These are phyloP conservation scores for Hirschfeldia incana DNA, from an alignment of 345 rosid species.

Conservation along the genomic window DNA sequence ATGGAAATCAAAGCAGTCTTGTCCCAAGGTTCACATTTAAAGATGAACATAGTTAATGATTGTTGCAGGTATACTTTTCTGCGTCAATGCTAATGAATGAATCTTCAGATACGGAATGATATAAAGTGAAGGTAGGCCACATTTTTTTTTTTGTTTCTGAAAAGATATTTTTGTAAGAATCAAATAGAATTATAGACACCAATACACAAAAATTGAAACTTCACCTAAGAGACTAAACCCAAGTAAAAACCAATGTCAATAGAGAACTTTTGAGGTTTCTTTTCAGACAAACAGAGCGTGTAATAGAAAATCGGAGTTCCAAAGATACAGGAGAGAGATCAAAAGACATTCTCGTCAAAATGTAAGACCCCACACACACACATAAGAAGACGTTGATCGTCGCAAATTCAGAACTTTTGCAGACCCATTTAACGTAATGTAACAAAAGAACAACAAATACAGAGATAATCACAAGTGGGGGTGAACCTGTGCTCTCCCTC, in stretches of 20 bases:
- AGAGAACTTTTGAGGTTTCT: background rate
- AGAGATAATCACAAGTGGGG: background rate
- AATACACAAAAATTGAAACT: background rate
- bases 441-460: background rate
- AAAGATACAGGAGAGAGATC: conserved; percentile 30
- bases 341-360: conserved; percentile 15
- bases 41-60: conserved; percentile 9
- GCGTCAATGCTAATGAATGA: background rate
- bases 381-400: conserved; percentile 3
- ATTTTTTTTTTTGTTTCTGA: too few species aligned
- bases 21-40: conserved; percentile 32
- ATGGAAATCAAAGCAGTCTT: conserved; percentile 27
- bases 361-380: conserved; percentile 8
- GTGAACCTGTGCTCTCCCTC: background rate
- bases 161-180: background rate
- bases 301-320: background rate
- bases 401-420: background rate
- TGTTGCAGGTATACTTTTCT: background rate
- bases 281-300: conserved; percentile 13
- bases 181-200: too few species aligned
- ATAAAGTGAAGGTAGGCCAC: background rate
- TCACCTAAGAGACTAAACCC: background rate
- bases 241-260: conserved; percentile 20
- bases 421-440: background rate
- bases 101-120: background rate